Base-by-base conservation (phyloP, 176 grass and related monocot genomes). In the Phragmites australis region DNA sequence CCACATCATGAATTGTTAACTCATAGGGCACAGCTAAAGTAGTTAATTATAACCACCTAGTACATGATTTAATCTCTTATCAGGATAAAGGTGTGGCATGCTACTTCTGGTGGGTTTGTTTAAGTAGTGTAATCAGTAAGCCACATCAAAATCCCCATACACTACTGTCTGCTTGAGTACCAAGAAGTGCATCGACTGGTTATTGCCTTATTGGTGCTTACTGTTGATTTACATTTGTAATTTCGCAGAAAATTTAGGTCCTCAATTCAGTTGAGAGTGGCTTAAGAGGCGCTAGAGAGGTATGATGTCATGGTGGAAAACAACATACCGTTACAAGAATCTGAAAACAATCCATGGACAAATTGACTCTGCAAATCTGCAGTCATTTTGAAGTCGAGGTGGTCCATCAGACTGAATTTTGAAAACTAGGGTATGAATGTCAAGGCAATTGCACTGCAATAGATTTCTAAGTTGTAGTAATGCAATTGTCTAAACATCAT, bases 201-300 rank as follows among this genome's bases (percentile, higher is more conserved):
- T 78, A 39, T 25, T 50, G 11, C 48, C 48, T n/a, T 53, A 39
- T 26, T 78, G 53, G 60, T 68, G 68, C 70, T 84, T 79, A 63
- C 54, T 25, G n/a, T 69, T 82, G 32, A 60, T 76, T 62, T 70
- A 69, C 32, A 12, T 26, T 57, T 78, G 34, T 34, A 13, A 21
- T 90, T 82, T 78, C 71, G 32, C 82, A 89, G 77, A 61, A 77
- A 73, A 82, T 66, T 32, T 80, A 78, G 78, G 52, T 75, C 45
- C 56, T 65, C 51, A 42, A 82, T 31, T 71, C 84, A 72, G 76
- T 76, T 50, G n/a, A 72, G 50, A 71, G 55, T 77, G 25, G 65
- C 47, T 87, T 84, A 70, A 15, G 65, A 57, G 15, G 72, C 76
- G 66, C 23, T 86, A 74, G 25, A 72, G 68, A 45, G 59, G 6